Conservation (phyloP, 23 red algal genomes). For the Cyanidioschyzon merolae region DNA sequence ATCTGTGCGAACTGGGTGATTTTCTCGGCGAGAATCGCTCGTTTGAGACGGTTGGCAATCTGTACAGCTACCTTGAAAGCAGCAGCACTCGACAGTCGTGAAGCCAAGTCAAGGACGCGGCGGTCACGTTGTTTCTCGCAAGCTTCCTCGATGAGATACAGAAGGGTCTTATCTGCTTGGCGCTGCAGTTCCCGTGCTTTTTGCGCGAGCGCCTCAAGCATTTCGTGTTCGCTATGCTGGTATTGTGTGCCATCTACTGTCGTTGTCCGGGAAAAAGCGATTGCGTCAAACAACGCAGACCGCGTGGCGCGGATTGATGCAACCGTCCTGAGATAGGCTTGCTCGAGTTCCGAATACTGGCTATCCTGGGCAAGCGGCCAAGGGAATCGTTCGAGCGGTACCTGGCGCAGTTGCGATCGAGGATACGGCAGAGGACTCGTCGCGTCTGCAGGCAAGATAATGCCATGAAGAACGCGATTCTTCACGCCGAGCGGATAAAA, state of each 20-base stretch:
- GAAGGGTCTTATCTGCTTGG: background rate
- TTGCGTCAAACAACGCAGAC: background rate
- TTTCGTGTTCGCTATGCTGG: background rate
- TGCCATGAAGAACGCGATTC: background rate
- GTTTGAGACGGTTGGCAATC: constrained; percentile 7
- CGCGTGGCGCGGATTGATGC: background rate
- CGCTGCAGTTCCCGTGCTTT: background rate
- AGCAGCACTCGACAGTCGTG: background rate
- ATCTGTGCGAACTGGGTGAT: background rate
- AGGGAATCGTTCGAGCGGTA: background rate
- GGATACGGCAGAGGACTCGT: background rate
- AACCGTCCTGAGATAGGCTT: background rate
- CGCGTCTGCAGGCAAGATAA: background rate
- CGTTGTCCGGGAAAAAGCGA: background rate
- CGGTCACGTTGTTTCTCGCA: background rate
- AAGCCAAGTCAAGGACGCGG: background rate
- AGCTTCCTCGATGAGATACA: constrained; percentile 1
- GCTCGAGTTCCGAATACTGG: background rate
- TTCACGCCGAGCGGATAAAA: background rate
- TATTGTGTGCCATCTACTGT: background rate
- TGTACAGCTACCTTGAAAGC: constrained; percentile 1
- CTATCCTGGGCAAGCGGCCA: background rate
- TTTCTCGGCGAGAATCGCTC: background rate
- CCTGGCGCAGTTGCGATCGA: background rate
- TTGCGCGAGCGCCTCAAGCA: background rate